Evolutionary conservation across 2,329 filamentous ascomycete genomes (phyloP).

Genomic region (Lecanicillium sp.): DNA sequence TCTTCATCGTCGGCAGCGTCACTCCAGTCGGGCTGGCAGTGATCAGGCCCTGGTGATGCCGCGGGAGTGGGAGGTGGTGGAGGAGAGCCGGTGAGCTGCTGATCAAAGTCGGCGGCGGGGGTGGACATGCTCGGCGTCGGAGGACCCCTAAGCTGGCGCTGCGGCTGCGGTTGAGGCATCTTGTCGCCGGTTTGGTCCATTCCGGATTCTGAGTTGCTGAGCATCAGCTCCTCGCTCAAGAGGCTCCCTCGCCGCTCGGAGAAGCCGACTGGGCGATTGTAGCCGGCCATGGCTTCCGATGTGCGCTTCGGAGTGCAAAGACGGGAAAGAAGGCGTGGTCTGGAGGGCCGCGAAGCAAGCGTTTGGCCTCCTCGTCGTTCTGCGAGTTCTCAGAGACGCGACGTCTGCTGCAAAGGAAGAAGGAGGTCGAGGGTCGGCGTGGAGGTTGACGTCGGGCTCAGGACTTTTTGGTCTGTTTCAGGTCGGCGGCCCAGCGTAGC

Average conservation of each 20-base stretch:
- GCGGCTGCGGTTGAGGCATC: conserved; percentile 25
- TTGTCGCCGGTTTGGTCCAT: conserved; percentile 45
- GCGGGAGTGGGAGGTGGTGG: conserved; percentile 58
- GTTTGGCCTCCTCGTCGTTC: too few relatives aligned
- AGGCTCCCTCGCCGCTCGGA: conserved; percentile 53
- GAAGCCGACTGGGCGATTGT: conserved; percentile 46
- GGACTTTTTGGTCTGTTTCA: too few relatives aligned
- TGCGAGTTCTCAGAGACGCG: too few relatives aligned
- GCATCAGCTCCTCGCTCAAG: conserved; percentile 47
- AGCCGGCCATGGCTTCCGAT: conserved; percentile 29
- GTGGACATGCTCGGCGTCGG: conserved; percentile 61
- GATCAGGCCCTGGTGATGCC: conserved; percentile 54
- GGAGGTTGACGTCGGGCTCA: too few relatives aligned
- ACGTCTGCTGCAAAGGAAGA: too few relatives aligned
- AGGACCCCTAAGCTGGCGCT: conserved; percentile 42
- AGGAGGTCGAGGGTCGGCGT: too few relatives aligned
- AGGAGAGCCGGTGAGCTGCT: conserved; percentile 51
- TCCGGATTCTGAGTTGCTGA: conserved; percentile 38
- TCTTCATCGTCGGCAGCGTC: conserved; percentile 74
- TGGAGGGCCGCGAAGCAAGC: too few relatives aligned
- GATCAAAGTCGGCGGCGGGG: conserved; percentile 54
- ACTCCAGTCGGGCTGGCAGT: conserved; percentile 63
- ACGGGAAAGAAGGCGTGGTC: background rate
- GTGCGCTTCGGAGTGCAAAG: background rate
- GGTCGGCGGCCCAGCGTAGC: too few relatives aligned